Evolutionary conservation across 306 rosid genomes (phyloP).

Genomic region (Styphnolobium japonicum): DNA sequence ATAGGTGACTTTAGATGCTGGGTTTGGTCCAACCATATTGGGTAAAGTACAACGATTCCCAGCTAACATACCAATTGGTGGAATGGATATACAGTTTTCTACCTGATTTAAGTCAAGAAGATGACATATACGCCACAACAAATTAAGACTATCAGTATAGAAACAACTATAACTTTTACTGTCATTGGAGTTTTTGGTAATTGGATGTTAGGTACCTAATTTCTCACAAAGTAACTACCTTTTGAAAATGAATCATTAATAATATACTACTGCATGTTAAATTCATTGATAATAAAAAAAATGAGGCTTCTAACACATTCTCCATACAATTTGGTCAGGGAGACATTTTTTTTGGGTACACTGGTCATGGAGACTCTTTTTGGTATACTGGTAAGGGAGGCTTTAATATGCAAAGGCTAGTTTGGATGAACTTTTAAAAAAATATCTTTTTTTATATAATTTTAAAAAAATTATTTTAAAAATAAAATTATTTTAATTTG

Average conservation of each 20-base stretch:
- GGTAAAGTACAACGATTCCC: slow-evolving; percentile 38
- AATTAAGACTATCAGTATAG: not conserved
- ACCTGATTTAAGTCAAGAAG: slow-evolving; percentile 31
- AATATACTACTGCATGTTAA: not conserved
- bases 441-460: too few species aligned
- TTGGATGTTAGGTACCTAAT: slow-evolving; percentile 5
- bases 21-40: slow-evolving; percentile 43
- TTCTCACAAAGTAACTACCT: not conserved
- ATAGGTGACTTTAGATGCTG: slow-evolving; percentile 25
- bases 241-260: not conserved
- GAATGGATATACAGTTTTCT: slow-evolving; percentile 14
- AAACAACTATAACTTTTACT: not conserved
- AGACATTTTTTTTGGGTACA: too few species aligned
- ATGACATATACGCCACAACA: slow-evolving; percentile 32
- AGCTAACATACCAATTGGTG: slow-evolving; percentile 33
- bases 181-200: slow-evolving; percentile 7
- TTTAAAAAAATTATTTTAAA: too few species aligned
- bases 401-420: too few species aligned
- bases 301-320: not conserved
- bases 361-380: too few species aligned
- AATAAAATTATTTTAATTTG: too few species aligned
- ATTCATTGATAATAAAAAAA: not conserved
- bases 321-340: too few species aligned
- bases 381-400: too few species aligned
- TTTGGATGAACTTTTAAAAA: too few species aligned